A percentile compares a stretch with the other conserved stretches of the same genome.
Evolutionary conservation across 805 yeast species (phyloP).

Genomic region (Myxozyma geophila): DNA sequence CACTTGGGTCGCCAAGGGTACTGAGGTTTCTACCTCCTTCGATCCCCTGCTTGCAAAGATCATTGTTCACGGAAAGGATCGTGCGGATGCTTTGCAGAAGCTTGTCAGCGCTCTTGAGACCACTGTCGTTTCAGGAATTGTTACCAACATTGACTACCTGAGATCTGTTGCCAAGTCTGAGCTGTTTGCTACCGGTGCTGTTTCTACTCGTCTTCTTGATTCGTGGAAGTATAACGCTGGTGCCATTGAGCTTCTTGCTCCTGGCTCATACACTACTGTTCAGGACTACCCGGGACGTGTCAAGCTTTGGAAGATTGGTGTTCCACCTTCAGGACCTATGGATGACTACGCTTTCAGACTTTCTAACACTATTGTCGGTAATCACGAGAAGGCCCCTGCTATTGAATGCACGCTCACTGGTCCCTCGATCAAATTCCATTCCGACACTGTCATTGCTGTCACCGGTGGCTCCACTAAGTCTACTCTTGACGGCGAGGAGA

Average conservation of each 20-base stretch:
- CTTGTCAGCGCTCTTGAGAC: constrained; percentile 81
- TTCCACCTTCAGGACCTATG: constrained; percentile 99
- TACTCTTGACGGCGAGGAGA: constrained; percentile 62
- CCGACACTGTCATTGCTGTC: constrained; percentile 73
- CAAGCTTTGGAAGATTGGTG: constrained; percentile 88
- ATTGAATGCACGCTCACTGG: constrained; percentile 87
- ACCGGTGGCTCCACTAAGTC: constrained; percentile 84
- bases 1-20: constrained; percentile 91
- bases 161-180: constrained; percentile 80
- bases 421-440: constrained; percentile 84
- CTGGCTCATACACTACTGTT: constrained; percentile 95
- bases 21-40: constrained; percentile 86
- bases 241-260: constrained; percentile 81
- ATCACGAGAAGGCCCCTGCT: constrained; percentile 80
- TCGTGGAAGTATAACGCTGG: constrained; percentile 70
- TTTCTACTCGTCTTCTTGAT: constrained; percentile 87
- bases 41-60: constrained; percentile 94
- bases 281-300: constrained; percentile 94
- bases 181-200: constrained; percentile 82
- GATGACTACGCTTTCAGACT: constrained; percentile 87
- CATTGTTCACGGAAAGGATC: constrained; percentile 88
- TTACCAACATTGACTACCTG: constrained; percentile 87
- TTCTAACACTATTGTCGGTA: constrained; percentile 91
- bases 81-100: constrained; percentile 80
- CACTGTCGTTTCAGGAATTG: constrained; percentile 85